Evolutionary conservation across 2,329 filamentous ascomycete species (phyloP).

Genomic region (Clonostachys chloroleuca): DNA sequence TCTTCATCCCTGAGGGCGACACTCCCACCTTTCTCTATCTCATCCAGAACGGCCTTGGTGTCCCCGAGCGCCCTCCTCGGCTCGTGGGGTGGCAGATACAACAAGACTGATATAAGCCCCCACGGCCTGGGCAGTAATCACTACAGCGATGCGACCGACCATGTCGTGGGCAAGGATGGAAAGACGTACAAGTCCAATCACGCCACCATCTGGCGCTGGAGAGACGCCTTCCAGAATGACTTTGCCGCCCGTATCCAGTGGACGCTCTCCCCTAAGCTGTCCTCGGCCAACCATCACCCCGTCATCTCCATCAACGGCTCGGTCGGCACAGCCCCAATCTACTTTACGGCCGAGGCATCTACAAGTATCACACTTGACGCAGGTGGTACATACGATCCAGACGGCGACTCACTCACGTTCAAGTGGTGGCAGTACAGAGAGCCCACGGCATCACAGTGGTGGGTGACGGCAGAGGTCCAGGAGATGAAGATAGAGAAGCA

Average conservation of each 20-base stretch:
- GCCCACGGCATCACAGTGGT: slow-evolving; percentile 30
- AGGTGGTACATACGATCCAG: slow-evolving; percentile 35
- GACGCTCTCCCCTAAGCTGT: slow-evolving; percentile 17
- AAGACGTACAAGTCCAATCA: slow-evolving; percentile 16
- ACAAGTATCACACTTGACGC: slow-evolving; percentile 36
- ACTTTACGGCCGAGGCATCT: slow-evolving; percentile 31
- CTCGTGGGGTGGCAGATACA: slow-evolving; percentile 44
- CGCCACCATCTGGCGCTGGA: slow-evolving; percentile 36
- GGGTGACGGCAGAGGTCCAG: slow-evolving; percentile 31
- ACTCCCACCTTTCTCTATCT: slow-evolving; percentile 40
- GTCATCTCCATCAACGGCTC: slow-evolving; percentile 30
- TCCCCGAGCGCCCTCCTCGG: slow-evolving; percentile 40
- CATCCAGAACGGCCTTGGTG: slow-evolving; percentile 24
- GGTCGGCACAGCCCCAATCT: slow-evolving; percentile 23
- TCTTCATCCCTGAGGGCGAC: slow-evolving; percentile 49
- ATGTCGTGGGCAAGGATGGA: slow-evolving; percentile 11
- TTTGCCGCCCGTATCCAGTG: slow-evolving; percentile 35
- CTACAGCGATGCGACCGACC: slow-evolving; percentile 21
- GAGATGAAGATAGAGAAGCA: too few species aligned
- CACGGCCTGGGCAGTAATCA: slow-evolving; percentile 19
- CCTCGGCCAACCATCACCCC: slow-evolving; percentile 38
- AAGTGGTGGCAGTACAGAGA: slow-evolving; percentile 45
- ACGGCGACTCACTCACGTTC: slow-evolving; percentile 34
- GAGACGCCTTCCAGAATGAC: slow-evolving; percentile 31
- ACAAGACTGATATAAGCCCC: slow-evolving; percentile 5